Conservation (phyloP, 768 basidiomycete species). For the Clitopilus hobsonii region DNA sequence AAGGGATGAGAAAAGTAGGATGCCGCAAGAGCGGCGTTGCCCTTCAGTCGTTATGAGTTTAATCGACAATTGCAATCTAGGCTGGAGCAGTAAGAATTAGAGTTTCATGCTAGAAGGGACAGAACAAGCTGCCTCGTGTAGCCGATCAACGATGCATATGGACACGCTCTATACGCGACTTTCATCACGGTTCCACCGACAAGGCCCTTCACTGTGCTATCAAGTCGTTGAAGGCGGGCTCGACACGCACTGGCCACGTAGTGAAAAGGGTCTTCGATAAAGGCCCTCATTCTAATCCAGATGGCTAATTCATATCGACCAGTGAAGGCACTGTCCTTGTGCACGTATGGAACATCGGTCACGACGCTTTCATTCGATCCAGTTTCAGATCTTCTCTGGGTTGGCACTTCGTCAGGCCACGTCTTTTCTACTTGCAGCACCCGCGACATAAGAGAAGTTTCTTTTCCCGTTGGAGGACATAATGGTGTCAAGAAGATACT, state of each 20-base stretch:
- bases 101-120: background rate
- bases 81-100: background rate
- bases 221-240: too few relatives aligned
- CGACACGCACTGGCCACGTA: too few relatives aligned
- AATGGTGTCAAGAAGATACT: constrained; percentile 69
- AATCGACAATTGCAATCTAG: background rate
- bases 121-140: background rate
- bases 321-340: background rate
- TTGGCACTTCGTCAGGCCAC: constrained; percentile 68
- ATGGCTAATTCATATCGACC: background rate
- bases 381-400: constrained; percentile 86
- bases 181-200: background rate
- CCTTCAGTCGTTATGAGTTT: background rate
- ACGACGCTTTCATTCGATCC: constrained; percentile 87
- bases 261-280: too few relatives aligned
- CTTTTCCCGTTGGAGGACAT: constrained; percentile 67
- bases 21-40: background rate
- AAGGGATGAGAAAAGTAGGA: background rate
- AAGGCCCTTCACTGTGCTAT: background rate
- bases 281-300: too few relatives aligned
- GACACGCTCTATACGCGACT: too few relatives aligned
- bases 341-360: constrained; percentile 21
- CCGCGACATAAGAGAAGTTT: constrained; percentile 62
- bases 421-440: constrained; percentile 65
- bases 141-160: background rate